Percentiles rank a stretch among this genome's conserved stretches.
Evolutionary conservation across 75 land plant species (phyloP).

Genomic region (Isoetes taiwanensis): DNA sequence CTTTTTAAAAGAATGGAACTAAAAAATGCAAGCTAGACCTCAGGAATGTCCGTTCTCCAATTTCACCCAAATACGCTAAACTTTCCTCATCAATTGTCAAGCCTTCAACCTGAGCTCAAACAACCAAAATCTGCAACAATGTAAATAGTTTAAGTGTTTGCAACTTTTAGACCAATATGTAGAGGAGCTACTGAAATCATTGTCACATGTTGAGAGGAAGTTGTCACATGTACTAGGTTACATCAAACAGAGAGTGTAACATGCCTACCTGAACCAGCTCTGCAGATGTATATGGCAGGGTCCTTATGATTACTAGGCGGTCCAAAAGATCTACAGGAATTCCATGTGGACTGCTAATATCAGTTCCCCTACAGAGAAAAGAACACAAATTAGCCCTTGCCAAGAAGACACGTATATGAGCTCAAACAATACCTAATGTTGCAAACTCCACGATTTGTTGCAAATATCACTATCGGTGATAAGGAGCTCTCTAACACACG

Average conservation of each 20-base stretch:
- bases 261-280: slow-evolving; percentile 81
- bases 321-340: slow-evolving; percentile 92
- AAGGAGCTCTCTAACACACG: slow-evolving; percentile 92
- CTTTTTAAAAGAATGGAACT: no score
- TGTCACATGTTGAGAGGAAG: no score
- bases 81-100: slow-evolving; percentile 72
- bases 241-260: no score
- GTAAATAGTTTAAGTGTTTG: no score
- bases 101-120: slow-evolving; percentile 91
- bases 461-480: slow-evolving; percentile 93
- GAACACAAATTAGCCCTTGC: no score
- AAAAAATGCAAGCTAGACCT: no score
- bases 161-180: no score
- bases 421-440: slow-evolving; percentile 49
- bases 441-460: slow-evolving; percentile 94
- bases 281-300: slow-evolving; percentile 76
- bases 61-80: slow-evolving; percentile 76
- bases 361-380: slow-evolving; percentile 73
- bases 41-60: slow-evolving; percentile 74
- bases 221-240: no score
- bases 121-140: slow-evolving; percentile 65
- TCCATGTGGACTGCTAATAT: slow-evolving; percentile 93
- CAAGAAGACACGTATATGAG: no score
- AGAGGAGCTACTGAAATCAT: no score
- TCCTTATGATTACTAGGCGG: slow-evolving; percentile 74